These are phyloP conservation scores for Lophiotrema nucula DNA, from an alignment of 495 filamentous ascomycete species.

Conservation along the genomic window DNA sequence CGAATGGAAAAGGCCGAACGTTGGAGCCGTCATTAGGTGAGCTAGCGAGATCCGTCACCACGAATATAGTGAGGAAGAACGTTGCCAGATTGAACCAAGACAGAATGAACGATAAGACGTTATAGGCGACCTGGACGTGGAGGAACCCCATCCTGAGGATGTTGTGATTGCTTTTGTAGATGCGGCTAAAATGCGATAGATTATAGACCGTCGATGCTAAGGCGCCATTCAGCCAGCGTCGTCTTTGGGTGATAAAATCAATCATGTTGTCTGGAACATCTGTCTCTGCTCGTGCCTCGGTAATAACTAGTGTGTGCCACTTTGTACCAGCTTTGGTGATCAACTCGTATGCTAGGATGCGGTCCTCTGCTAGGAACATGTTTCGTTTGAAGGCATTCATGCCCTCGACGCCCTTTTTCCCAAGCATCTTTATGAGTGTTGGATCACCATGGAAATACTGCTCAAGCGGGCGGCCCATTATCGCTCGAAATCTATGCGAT, in stretches of 20 bases:
- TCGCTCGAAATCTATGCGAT: constrained; percentile 94
- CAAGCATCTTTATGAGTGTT: constrained; percentile 88
- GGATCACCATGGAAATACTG: constrained; percentile 99
- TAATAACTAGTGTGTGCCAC: constrained; percentile 98
- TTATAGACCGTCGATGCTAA: constrained; percentile 97
- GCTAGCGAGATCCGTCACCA: constrained; percentile 97
- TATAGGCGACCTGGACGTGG: constrained; percentile 94
- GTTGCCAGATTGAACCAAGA: constrained; percentile 82
- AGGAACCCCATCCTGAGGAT: constrained; percentile 98
- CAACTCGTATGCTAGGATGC: constrained; percentile 98
- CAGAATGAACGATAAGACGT: constrained; percentile 81
- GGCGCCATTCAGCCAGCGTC: constrained; percentile 97
- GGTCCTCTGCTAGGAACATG: constrained; percentile 99
- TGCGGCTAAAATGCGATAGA: constrained; percentile 96
- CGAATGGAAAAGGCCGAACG: constrained; percentile 70
- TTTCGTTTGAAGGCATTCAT: constrained; percentile 99
- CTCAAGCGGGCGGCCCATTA: constrained; percentile 94
- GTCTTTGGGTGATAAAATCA: constrained; percentile 96
- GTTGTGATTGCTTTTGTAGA: constrained; percentile 98
- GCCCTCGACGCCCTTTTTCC: constrained; percentile 98
- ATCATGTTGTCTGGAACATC: constrained; percentile 95
- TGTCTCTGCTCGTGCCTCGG: constrained; percentile 95
- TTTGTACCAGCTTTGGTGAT: constrained; percentile 97
- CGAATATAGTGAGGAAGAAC: constrained; percentile 92
- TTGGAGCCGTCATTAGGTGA: constrained; percentile 46